phyloP scores from a whole-genome alignment of 208 protist species.

The Acanthamoeba divionensis region DNA sequence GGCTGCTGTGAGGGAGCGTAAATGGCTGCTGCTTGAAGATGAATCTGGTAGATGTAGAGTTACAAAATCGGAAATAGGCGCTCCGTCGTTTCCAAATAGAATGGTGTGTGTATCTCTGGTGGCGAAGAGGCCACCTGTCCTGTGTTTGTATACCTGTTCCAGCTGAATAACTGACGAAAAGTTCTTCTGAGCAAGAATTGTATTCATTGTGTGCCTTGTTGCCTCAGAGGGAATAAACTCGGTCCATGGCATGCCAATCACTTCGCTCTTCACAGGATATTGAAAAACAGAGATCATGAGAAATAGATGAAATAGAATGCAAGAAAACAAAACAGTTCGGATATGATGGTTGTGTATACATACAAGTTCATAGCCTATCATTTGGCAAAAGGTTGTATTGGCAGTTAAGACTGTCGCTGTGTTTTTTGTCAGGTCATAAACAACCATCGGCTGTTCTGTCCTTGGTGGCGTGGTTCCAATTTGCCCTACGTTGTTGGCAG shows the following conservation, averaged over 20 bases:
- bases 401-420: conserved; percentile 31
- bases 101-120: conserved; percentile 43
- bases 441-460: conserved; percentile 45
- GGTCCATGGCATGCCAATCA: conserved; percentile 50
- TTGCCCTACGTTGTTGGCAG: background rate
- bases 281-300: background rate
- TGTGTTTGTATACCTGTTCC: conserved; percentile 35
- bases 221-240: conserved; percentile 48
- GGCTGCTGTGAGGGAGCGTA: no score
- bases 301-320: background rate
- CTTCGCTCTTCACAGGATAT: background rate
- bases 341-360: background rate
- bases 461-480: background rate
- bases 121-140: conserved; percentile 40
- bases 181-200: background rate
- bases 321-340: background rate
- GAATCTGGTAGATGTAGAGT: background rate
- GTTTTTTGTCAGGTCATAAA: conserved; percentile 46
- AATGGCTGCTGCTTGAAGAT: no score
- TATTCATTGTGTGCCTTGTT: conserved; percentile 30
- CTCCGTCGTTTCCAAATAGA: conserved; percentile 11
- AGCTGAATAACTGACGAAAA: background rate
- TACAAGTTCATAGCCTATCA: conserved; percentile 52
- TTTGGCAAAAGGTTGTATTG: conserved; percentile 51
- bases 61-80: conserved; percentile 21